These are phyloP conservation scores for Populus tremula DNA, from an alignment of 345 rosid genomes.

Conservation along the genomic window DNA sequence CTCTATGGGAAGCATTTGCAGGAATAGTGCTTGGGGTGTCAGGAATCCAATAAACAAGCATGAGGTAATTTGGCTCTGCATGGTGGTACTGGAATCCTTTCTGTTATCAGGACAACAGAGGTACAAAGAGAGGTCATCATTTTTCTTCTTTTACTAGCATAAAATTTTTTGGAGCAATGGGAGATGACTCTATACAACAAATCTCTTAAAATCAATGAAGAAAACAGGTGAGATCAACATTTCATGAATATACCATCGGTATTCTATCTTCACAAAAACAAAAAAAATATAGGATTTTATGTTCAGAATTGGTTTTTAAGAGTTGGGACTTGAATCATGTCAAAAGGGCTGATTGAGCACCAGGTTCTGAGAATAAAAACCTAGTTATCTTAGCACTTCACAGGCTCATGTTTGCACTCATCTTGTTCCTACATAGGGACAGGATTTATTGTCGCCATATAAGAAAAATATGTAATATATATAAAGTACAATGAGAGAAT, in stretches of 20 bases:
- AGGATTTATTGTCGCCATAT: neutral
- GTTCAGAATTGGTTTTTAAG: neutral
- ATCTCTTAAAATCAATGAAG: neutral
- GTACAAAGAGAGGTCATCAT: constrained; percentile 1
- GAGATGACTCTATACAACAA: neutral
- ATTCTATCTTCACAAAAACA: neutral
- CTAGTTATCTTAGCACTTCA: neutral
- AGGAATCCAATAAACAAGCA: constrained; percentile 86
- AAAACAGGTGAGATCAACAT: neutral
- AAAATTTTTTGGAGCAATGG: neutral
- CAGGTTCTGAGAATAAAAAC: neutral
- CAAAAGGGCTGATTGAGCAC: neutral
- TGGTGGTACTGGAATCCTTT: constrained; percentile 78
- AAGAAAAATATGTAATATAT: neutral
- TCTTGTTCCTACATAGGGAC: neutral
- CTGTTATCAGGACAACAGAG: constrained; percentile 28
- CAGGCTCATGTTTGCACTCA: neutral
- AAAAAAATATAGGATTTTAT: neutral
- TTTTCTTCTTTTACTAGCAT: neutral
- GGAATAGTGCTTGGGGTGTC: constrained; percentile 58
- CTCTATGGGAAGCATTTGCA: constrained; percentile 71
- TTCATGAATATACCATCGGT: neutral
- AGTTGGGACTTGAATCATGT: neutral
- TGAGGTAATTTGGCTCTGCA: constrained; percentile 76
- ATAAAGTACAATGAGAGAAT: neutral